Conservation (phyloP, 176 grass and related monocot species). For the Zizania latifolia region DNA sequence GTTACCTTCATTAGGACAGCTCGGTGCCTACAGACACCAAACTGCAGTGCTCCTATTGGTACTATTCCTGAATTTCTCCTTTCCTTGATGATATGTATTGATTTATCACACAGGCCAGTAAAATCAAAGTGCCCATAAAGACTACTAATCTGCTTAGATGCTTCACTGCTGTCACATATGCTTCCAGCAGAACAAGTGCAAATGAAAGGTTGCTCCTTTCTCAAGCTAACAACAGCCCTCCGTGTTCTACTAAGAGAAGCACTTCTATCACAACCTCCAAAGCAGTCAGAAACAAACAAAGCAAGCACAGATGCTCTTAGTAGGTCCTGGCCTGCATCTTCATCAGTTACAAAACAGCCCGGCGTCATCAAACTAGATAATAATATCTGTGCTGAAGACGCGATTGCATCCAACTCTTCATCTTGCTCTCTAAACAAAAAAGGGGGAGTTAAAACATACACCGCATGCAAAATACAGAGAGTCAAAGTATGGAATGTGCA, state of each 20-base stretch:
- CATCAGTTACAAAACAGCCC: conserved; percentile 44
- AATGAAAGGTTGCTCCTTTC: conserved; percentile 84
- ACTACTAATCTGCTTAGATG: conserved; percentile 30
- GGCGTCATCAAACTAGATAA: conserved; percentile 70
- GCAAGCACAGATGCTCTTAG: conserved; percentile 76
- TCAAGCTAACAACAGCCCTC: conserved; percentile 68
- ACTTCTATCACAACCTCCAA: conserved; percentile 89
- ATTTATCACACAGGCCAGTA: conserved; percentile 54
- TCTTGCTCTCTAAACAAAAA: conserved; percentile 64
- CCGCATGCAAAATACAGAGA: conserved; percentile 4
- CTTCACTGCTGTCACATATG: conserved; percentile 28
- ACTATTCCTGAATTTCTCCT: conserved; percentile 84
- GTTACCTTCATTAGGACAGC: conserved; percentile 96
- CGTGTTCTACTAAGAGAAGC: conserved; percentile 60
- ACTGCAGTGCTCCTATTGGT: conserved; percentile 72
- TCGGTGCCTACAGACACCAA: conserved; percentile 97
- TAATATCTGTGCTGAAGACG: conserved; percentile 66
- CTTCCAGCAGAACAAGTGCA: conserved; percentile 73
- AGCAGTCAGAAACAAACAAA: conserved; percentile 98
- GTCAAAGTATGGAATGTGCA: not conserved
- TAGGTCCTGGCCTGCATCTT: conserved; percentile 55
- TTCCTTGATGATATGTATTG: conserved; percentile 78
- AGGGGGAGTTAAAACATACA: conserved; percentile 30
- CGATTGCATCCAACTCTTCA: conserved; percentile 93
- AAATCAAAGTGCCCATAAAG: conserved; percentile 44